These are phyloP conservation scores for Didymella segeticola DNA, from an alignment of 2,329 filamentous ascomycete genomes.

Conservation along the genomic window DNA sequence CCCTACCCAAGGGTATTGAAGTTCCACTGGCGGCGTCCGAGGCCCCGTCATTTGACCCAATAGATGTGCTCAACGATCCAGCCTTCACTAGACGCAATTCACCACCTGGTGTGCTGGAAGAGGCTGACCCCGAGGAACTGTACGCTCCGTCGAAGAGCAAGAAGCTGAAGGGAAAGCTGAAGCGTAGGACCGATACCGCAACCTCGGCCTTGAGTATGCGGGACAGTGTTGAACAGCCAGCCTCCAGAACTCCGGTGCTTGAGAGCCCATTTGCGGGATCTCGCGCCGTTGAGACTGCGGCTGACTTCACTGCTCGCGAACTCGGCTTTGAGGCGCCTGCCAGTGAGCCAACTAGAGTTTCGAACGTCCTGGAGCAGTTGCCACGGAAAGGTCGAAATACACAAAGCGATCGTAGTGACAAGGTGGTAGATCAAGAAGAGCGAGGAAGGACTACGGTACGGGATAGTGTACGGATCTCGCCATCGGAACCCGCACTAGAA, in stretches of 20 bases:
- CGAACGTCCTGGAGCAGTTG: constrained; percentile 1
- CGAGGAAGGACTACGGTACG: constrained; percentile 9
- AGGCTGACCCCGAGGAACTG: constrained; percentile 46
- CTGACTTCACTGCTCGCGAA: constrained; percentile 30
- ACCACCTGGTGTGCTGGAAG: constrained; percentile 43
- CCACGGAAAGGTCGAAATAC: constrained; percentile 1
- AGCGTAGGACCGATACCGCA: constrained; percentile 20
- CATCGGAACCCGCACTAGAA: background rate
- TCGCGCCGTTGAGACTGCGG: constrained; percentile 44
- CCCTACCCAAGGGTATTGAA: constrained; percentile 44
- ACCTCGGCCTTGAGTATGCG: constrained; percentile 19
- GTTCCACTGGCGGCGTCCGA: constrained; percentile 41
- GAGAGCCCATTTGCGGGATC: constrained; percentile 40
- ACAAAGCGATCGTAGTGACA: background rate
- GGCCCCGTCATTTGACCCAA: constrained; percentile 47
- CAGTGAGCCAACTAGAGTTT: background rate
- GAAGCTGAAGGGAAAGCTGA: constrained; percentile 56
- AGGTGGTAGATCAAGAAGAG: background rate
- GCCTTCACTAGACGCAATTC: constrained; percentile 45
- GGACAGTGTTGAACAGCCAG: constrained; percentile 39
- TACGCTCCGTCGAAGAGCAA: constrained; percentile 51
- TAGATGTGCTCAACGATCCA: constrained; percentile 47
- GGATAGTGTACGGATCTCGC: background rate
- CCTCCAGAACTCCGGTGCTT: constrained; percentile 41
- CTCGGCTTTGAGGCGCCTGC: constrained; percentile 1